Base-by-base conservation (phyloP, 2,329 filamentous ascomycete species). In the Coniochaeta sp. region DNA sequence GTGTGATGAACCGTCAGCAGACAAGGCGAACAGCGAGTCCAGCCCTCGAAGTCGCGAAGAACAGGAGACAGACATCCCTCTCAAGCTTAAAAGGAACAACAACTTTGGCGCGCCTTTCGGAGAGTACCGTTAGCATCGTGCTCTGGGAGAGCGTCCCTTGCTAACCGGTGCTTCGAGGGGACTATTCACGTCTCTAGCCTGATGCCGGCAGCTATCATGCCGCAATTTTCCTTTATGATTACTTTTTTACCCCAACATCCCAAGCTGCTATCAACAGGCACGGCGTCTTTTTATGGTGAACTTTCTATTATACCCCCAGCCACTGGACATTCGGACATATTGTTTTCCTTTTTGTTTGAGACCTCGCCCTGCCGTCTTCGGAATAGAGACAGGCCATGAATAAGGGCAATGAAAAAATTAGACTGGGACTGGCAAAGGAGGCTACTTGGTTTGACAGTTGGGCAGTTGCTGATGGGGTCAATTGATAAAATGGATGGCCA, bases 51-150 rank as follows among this genome's bases (percentile, higher is more conserved):
- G 62, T 55, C 64, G 63, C 34, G 71, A 72, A 34, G 67, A 65
- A 4, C 66, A 73, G 17, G 74, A 76, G 50, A 62, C 66, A n/a
- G 77, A 81, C 26, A 72, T 81, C 31, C 77, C 79, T 1, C 70
- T 81, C 33, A 78, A 75, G 65, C 68, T 81, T 44, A 79, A 71
- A 65, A 73, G 67, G 28, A 78, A 74, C 19, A 75, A 70, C 62
- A 81, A 81, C 64, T 81, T 81, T 67, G 78, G 78, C 14, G 74
- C 76, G 22, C 78, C 78, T 1, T 77, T 80, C 63, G 78, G 78
- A 36, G 67, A 63, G 58, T 62, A 64, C n/a, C 63, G 62, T 19
- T 63, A 57, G 38, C 57, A 50, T 61, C 64, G 1, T 40, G 31
- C 54, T 34, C 31, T 36, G 31, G 54, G 54, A 34, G 31, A 38